phyloP scores from a whole-genome alignment of 495 filamentous ascomycete genomes.

The Daldinia grandis region DNA sequence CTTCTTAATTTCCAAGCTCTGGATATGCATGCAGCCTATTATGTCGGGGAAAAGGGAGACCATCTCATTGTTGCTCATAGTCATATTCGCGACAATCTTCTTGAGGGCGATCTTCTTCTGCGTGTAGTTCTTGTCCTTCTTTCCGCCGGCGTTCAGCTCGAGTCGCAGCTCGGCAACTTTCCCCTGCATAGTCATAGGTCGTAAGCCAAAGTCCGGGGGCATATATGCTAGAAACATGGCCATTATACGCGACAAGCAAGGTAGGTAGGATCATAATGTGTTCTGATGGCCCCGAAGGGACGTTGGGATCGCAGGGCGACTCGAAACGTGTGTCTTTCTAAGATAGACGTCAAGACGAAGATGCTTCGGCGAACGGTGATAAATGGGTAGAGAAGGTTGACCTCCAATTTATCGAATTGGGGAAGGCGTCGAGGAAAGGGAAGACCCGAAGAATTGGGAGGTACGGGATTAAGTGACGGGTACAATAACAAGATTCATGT shows the following conservation, averaged over 20 bases:
- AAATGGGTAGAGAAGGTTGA: not conserved
- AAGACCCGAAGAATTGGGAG: not conserved
- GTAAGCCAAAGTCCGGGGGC: slow-evolving; percentile 53
- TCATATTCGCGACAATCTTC: slow-evolving; percentile 99
- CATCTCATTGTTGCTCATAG: slow-evolving; percentile 99
- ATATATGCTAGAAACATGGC: slow-evolving; percentile 61
- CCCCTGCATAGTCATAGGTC: slow-evolving; percentile 71
- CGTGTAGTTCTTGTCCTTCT: slow-evolving; percentile 97
- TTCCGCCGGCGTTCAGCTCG: slow-evolving; percentile 91
- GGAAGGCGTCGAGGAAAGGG: not conserved
- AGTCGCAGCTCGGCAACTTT: slow-evolving; percentile 97
- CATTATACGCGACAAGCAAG: slow-evolving; percentile 42
- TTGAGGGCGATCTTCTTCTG: slow-evolving; percentile 98
- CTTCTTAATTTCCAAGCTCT: slow-evolving; percentile 98
- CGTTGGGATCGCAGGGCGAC: slow-evolving; percentile 17
- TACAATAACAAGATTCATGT: slow-evolving; percentile 9
- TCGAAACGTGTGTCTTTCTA: slow-evolving; percentile 18
- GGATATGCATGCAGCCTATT: slow-evolving; percentile 91
- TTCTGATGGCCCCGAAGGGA: slow-evolving; percentile 18
- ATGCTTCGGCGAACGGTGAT: slow-evolving; percentile 3
- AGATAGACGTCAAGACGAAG: slow-evolving; percentile 21
- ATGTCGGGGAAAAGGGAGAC: slow-evolving; percentile 95
- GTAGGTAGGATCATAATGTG: slow-evolving; percentile 44
- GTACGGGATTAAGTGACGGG: not conserved
- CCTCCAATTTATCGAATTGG: slow-evolving; percentile 19